Base-by-base conservation (phyloP, 2,329 filamentous ascomycete genomes). In the Fusarium anthophilum region DNA sequence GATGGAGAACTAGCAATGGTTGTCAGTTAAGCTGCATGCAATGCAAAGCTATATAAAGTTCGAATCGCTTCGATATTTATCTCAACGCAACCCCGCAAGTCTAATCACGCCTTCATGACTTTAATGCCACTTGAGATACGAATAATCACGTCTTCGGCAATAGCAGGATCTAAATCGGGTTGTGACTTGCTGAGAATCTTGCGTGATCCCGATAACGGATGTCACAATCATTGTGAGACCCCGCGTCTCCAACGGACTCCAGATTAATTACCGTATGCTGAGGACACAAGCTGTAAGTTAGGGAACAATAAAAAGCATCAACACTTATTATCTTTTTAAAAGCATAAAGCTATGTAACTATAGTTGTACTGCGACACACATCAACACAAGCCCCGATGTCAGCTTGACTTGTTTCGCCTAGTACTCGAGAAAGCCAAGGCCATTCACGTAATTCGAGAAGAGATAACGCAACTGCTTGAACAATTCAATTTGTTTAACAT, bases 121-220 rank as follows among this genome's bases (percentile, higher is more conserved):
- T 32, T 14, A 3, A 38, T 53, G 5, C 20, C 35, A 28, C 18
- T 22, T 11, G 3, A 26, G n/a, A 53, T 53, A 12, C 6, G n/a
- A 53, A 20, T 22, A 2, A 60, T 60, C 57, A 41, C 24, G 20
- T 28, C 51, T 55, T 41, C 35, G 12, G 32, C 8, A 53, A 44
- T 47, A 43, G 26, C 38, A 53, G 45, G 45, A 32, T 55, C 20
- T 28, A 20, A 18, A 26, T 28, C 15, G 22, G n/a, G 14, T 47
- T 20, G 12, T 63, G 5, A 53, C 44, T 45, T 35, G 15, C 14
- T 39, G 8, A 20, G 26, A 53, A 11, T 63, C 45, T 65, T 63
- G 63, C 63, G 63, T 63, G 63, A 65, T 65, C 32, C 57, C 39
- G 57, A 65, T 45, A 63, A 53, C 63, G 58, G 57, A 53, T 65